Conservation (phyloP, 2,329 filamentous ascomycete genomes). For the Aspergillus novoparasiticus region DNA sequence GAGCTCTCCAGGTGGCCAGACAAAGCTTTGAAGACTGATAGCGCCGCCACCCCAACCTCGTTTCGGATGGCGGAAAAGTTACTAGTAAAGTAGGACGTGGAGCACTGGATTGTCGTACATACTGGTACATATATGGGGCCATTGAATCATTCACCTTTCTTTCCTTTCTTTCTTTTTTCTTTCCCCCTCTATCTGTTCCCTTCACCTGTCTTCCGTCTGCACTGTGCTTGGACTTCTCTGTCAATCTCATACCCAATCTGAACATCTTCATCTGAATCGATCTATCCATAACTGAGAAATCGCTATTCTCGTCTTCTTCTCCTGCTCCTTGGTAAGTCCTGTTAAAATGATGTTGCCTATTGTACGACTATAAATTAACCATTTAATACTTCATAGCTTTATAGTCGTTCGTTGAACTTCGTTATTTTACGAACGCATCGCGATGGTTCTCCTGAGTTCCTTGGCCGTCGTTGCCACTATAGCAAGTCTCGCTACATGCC, state of each 20-base stretch:
- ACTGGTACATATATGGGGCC: conserved; percentile 22
- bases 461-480: conserved; percentile 37
- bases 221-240: not conserved
- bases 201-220: not conserved
- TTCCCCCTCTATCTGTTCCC: not conserved
- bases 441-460: conserved; percentile 30
- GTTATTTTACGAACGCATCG: conserved; percentile 11
- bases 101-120: conserved; percentile 17
- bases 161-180: not conserved
- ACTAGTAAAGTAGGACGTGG: not conserved
- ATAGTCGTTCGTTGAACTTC: not conserved
- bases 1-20: conserved; percentile 11
- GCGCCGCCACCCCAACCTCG: conserved; percentile 25
- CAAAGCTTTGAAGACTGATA: conserved; percentile 23
- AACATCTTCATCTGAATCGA: not conserved
- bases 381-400: not conserved
- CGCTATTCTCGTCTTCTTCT: not conserved
- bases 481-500: conserved; percentile 36
- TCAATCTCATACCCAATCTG: not conserved
- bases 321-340: not conserved
- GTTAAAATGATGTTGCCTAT: not conserved
- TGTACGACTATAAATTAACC: not conserved
- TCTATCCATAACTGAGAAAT: not conserved
- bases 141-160: conserved; percentile 6
- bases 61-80: conserved; percentile 11